Conservation (phyloP, 208 protist genomes). For the Acanthamoeba sp. region DNA sequence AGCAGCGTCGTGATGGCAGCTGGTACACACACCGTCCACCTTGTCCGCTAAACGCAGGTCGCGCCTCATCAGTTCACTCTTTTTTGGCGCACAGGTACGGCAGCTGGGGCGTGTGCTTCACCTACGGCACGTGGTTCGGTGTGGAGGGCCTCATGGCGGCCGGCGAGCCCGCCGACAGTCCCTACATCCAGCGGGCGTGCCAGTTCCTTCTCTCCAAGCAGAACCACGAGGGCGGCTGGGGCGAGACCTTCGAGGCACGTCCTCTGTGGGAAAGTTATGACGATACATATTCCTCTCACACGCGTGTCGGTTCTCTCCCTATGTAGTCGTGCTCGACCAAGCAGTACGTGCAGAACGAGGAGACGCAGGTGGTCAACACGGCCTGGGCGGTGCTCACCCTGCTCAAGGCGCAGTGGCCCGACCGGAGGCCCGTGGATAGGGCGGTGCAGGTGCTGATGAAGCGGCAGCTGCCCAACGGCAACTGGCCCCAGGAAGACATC, state of each 20-base stretch:
- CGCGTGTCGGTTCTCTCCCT: not conserved
- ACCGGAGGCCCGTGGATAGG: constrained; percentile 88
- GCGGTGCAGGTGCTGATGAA: constrained; percentile 88
- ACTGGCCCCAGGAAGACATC: constrained; percentile 90
- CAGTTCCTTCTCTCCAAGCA: constrained; percentile 96
- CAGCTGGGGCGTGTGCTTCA: constrained; percentile 98
- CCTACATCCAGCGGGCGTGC: constrained; percentile 85
- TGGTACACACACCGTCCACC: constrained; percentile 79
- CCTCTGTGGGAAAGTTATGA: not conserved
- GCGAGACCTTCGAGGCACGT: constrained; percentile 92
- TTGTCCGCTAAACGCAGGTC: not conserved
- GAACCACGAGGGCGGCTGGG: constrained; percentile 96
- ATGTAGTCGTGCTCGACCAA: constrained; percentile 63
- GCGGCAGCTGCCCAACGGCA: constrained; percentile 85
- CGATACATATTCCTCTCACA: not conserved
- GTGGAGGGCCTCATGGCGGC: constrained; percentile 92
- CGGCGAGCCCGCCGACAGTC: constrained; percentile 40
- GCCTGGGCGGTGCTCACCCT: constrained; percentile 97
- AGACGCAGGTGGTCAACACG: constrained; percentile 97
- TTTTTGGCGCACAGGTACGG: constrained; percentile 90
- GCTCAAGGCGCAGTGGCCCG: constrained; percentile 92
- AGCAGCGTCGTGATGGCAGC: constrained; percentile 94
- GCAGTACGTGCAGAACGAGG: constrained; percentile 72
- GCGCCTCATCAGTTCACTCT: not conserved
- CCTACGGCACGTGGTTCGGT: constrained; percentile 97